A percentile compares a stretch with the other conserved stretches of the same genome.
phyloP scores from a whole-genome alignment of 441 rosid genomes.

The Macaranga tanarius region DNA sequence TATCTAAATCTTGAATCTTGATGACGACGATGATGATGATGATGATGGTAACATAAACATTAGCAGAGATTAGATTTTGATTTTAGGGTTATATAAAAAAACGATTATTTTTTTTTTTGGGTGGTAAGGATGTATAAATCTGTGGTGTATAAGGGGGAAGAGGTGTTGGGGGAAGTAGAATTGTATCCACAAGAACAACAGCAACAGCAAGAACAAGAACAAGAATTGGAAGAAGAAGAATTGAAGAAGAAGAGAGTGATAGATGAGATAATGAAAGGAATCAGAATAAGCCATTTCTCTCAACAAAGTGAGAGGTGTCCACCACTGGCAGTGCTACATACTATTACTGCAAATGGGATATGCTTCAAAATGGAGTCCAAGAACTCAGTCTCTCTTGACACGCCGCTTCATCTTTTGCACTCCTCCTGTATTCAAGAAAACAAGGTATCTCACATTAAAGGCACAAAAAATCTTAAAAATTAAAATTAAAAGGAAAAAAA shows the following conservation, averaged over 20 bases:
- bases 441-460: slow-evolving; percentile 65
- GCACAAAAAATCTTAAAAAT: slow-evolving; percentile 9
- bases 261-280: slow-evolving; percentile 55
- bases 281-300: slow-evolving; percentile 64
- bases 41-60: slow-evolving; percentile 15
- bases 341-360: slow-evolving; percentile 60
- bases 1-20: slow-evolving; percentile 28
- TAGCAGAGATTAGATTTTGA: background rate
- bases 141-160: slow-evolving; percentile 62
- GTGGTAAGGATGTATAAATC: slow-evolving; percentile 55
- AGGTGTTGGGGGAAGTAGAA: slow-evolving; percentile 81
- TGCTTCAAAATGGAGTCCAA: slow-evolving; percentile 94
- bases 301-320: slow-evolving; percentile 89
- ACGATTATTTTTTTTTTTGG: background rate
- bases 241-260: slow-evolving; percentile 40
- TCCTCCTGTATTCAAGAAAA: slow-evolving; percentile 75
- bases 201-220: slow-evolving; percentile 29
- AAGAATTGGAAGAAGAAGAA: slow-evolving; percentile 38
- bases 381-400: slow-evolving; percentile 41
- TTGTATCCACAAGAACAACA: slow-evolving; percentile 52
- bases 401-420: slow-evolving; percentile 67
- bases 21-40: background rate
- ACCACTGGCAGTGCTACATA: slow-evolving; percentile 86
- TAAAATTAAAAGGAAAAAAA: background rate
- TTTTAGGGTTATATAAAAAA: background rate